Evolutionary conservation across 805 yeast genomes (phyloP), one percentile per base, ranked within the genome.

Genomic region (Cyberlindnera xylosilytica): DNA sequence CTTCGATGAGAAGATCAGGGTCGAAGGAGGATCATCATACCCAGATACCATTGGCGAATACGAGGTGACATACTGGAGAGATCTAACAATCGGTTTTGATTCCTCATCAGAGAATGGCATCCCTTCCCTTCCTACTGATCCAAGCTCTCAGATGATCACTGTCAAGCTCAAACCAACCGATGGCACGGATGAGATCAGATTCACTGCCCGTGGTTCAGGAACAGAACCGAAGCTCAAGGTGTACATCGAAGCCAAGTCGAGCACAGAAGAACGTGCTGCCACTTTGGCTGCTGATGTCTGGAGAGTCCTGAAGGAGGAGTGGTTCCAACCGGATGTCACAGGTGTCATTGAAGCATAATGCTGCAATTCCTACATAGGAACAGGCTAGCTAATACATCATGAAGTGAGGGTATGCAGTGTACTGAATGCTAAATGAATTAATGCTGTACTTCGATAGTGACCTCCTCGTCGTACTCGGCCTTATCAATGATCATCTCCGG

Each of bases 201-300:
- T 90, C 57, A 90, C 98, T 0, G 80, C 87, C 38, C 73, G 99
- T 40, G 97, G 97, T 0, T 87, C 96, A 3, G 99, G 99, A 10
- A 91, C 99, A 0, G 99, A 91, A 61, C 97, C 97, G 3, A 91
- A 91, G 60, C 69, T 91, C 49, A 91, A 91, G 62, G 86, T 91
- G 1, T 91, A 91, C 64, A 81, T 91, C 26, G 99, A 91, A 58
- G 93, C 95, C 0, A 63, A 63, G 32, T 73, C 87, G 0, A 38
- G 48, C 0, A 60, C 67, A 8, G 85, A 74, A 34, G 56, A 45
- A 0, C 57, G 62, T 4, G 86, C 96, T 0, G 46, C 52, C 0
- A 45, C 33, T 0, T 56, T 82, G 8, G 91, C 96, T 0, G 63
- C 63, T 15, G 61, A 66, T 17, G 83, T 87, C 8, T 91, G 97